phyloP scores from a whole-genome alignment of 2,329 filamentous ascomycete species.

The Diaporthe sp. region DNA sequence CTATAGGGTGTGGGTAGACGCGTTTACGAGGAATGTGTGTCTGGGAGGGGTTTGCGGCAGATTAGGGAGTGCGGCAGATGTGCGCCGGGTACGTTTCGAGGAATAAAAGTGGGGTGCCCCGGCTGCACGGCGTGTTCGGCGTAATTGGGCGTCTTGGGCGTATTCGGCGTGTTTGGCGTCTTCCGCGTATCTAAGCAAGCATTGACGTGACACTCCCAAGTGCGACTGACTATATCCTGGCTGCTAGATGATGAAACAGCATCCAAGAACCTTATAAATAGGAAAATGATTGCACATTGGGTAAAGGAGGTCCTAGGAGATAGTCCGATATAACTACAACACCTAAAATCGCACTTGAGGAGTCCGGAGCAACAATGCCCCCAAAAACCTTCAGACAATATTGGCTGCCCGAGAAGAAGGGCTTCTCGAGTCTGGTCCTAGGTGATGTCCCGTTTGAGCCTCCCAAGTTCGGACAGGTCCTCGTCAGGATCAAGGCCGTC shows the following conservation, averaged over 20 bases:
- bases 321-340: not conserved
- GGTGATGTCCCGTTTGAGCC: not conserved
- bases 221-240: not conserved
- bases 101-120: not conserved
- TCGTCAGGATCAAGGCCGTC: slow-evolving; percentile 70
- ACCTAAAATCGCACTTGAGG: not conserved
- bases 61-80: too few species aligned
- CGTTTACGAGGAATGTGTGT: too few species aligned
- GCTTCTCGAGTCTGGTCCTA: not conserved
- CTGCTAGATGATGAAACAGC: not conserved
- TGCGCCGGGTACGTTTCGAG: too few species aligned
- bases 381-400: not conserved
- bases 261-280: not conserved
- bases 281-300: not conserved
- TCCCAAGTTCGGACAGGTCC: slow-evolving; percentile 57
- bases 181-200: not conserved
- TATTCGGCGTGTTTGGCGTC: not conserved
- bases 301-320: not conserved
- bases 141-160: not conserved
- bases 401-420: not conserved
- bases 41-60: too few species aligned
- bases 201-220: not conserved
- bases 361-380: not conserved
- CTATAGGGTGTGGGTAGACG: too few species aligned
- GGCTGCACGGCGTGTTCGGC: not conserved